phyloP scores from a whole-genome alignment of 1,139 yeast genomes.

The Saccharomyces hybrid region DNA sequence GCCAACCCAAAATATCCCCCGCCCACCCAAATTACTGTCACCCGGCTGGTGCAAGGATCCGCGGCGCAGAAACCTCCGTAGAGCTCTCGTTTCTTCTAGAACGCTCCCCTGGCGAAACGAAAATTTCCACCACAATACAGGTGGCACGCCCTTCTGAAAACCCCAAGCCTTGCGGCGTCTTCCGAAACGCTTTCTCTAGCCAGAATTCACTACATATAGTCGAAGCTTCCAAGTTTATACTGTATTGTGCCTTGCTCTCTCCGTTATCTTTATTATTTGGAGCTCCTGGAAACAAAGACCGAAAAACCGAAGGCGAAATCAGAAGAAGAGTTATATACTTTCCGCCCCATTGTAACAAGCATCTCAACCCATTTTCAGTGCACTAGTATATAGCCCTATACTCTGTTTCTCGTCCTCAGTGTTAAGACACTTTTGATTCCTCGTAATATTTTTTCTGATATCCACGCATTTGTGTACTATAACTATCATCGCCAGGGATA shows the following conservation, averaged over 20 bases:
- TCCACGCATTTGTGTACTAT: neutral
- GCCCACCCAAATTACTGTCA: neutral
- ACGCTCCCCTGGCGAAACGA: neutral
- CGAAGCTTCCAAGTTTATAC: neutral
- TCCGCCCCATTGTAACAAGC: neutral
- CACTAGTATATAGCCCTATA: neutral
- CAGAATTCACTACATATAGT: neutral
- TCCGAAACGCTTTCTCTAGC: neutral
- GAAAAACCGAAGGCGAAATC: neutral
- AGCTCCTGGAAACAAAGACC: slow-evolving; percentile 1
- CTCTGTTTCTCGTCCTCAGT: neutral
- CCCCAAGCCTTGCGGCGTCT: neutral
- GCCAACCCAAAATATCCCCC: neutral
- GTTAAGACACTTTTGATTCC: neutral
- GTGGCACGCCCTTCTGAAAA: neutral
- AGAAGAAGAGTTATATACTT: neutral
- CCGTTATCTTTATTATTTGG: neutral
- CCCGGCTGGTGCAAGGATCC: neutral
- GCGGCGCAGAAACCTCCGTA: neutral
- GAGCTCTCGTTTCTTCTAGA: slow-evolving; percentile 1
- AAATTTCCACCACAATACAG: neutral
- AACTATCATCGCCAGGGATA: neutral
- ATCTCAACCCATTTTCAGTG: neutral
- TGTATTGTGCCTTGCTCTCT: neutral
- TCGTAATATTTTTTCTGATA: neutral